phyloP scores from a whole-genome alignment of 306 rosid genomes.

The Prunus padus region DNA sequence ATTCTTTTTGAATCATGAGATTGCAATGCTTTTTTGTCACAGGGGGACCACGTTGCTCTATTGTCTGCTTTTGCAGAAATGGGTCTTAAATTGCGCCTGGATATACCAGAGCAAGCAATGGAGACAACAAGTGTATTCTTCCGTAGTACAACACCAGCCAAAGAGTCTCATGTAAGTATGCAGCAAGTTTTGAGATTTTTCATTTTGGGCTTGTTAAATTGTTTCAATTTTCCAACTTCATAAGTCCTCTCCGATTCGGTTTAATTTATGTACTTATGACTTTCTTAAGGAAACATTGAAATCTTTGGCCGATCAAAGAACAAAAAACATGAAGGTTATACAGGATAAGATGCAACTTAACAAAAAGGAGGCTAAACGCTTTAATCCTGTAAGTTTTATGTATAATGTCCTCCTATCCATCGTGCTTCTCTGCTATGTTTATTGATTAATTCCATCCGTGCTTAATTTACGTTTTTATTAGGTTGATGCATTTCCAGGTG shows the following conservation, averaged over 20 bases:
- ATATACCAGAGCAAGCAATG: slow-evolving; percentile 97
- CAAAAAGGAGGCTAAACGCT: slow-evolving; percentile 78
- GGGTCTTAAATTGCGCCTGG: slow-evolving; percentile 94
- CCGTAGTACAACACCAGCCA: slow-evolving; percentile 77
- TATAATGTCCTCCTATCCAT: slow-evolving; percentile 20
- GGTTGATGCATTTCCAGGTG: slow-evolving; percentile 99
- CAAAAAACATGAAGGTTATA: slow-evolving; percentile 71
- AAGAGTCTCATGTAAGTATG: slow-evolving; percentile 60
- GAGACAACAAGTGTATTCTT: slow-evolving; percentile 72
- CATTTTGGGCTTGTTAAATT: slow-evolving; percentile 13
- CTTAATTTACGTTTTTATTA: slow-evolving; percentile 35
- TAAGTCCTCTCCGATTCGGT: slow-evolving; percentile 1
- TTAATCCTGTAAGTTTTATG: slow-evolving; percentile 79
- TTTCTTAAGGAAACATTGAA: slow-evolving; percentile 64
- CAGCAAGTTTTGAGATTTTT: slow-evolving; percentile 15
- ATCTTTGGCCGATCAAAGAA: slow-evolving; percentile 65
- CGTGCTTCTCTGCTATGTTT: slow-evolving; percentile 24
- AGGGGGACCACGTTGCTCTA: slow-evolving; percentile 97
- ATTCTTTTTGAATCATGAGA: slow-evolving; percentile 11
- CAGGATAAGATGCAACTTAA: slow-evolving; percentile 87
- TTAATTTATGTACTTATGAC: slow-evolving; percentile 27
- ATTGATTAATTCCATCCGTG: neutral
- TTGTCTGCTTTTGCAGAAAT: slow-evolving; percentile 93
- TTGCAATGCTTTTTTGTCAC: slow-evolving; percentile 33
- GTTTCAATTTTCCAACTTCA: neutral